A percentile compares a stretch with the other conserved stretches of the same genome.
These are phyloP conservation scores for Bipolaris cookei DNA, from an alignment of 2,329 filamentous ascomycete genomes.

Conservation along the genomic window DNA sequence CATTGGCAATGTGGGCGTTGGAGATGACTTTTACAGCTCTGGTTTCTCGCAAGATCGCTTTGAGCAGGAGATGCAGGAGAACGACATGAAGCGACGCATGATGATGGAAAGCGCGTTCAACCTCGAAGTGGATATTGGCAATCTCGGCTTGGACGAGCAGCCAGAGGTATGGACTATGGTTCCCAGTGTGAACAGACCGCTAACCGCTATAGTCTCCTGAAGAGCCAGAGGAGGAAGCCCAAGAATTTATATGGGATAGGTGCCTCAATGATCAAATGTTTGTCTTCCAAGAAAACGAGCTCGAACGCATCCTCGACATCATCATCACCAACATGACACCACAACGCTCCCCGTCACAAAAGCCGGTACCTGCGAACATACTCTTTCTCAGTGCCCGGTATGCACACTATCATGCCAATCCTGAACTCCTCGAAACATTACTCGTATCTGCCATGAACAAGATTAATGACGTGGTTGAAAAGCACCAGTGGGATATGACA, in stretches of 20 bases:
- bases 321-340: slow-evolving; percentile 98
- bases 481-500: slow-evolving; percentile 98
- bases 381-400: slow-evolving; percentile 95
- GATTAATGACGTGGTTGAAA: slow-evolving; percentile 96
- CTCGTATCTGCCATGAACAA: slow-evolving; percentile 89
- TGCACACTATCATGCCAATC: slow-evolving; percentile 92
- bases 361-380: slow-evolving; percentile 95
- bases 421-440: slow-evolving; percentile 79
- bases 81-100: slow-evolving; percentile 93
- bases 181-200: slow-evolving; percentile 25
- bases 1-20: slow-evolving; percentile 78
- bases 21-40: slow-evolving; percentile 91
- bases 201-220: slow-evolving; percentile 56
- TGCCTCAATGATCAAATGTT: slow-evolving; percentile 99
- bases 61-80: slow-evolving; percentile 96
- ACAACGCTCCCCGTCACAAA: slow-evolving; percentile 93
- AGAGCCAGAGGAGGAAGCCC: slow-evolving; percentile 85
- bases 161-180: slow-evolving; percentile 70
- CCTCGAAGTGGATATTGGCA: slow-evolving; percentile 93
- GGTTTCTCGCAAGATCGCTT: slow-evolving; percentile 93
- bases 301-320: slow-evolving; percentile 90
- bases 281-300: slow-evolving; percentile 93
- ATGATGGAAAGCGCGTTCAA: slow-evolving; percentile 99
- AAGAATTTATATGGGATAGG: slow-evolving; percentile 94
- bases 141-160: slow-evolving; percentile 93